Conservation (phyloP, 2,329 filamentous ascomycete genomes). For the Epichloe typhina region DNA sequence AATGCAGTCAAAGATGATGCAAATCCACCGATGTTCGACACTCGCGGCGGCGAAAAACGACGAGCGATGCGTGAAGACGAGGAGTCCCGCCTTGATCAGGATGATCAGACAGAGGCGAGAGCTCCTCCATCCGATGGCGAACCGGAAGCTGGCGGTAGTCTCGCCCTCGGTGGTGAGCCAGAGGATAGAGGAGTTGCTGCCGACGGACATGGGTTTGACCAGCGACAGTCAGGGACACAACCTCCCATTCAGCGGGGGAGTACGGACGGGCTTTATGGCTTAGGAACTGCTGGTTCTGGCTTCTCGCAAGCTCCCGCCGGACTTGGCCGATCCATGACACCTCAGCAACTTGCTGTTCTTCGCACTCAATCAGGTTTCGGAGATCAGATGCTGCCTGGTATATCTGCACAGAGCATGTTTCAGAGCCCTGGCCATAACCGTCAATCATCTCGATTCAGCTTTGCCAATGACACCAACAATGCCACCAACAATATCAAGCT, state of each 20-base stretch:
- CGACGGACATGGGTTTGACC: conserved; percentile 38
- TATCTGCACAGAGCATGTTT: conserved; percentile 36
- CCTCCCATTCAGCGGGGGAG: conserved; percentile 60
- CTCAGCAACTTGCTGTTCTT: conserved; percentile 58
- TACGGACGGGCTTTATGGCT: conserved; percentile 40
- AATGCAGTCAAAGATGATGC: conserved; percentile 10
- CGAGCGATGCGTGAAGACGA: conserved; percentile 65
- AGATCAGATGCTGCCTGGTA: conserved; percentile 47
- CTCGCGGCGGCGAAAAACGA: conserved; percentile 68
- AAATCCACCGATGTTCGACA: conserved; percentile 66
- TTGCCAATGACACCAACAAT: conserved; percentile 58
- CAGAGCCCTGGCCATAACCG: conserved; percentile 59
- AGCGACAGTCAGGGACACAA: conserved; percentile 55
- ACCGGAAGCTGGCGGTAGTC: conserved; percentile 66
- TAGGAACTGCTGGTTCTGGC: conserved; percentile 31
- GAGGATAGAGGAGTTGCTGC: conserved; percentile 57
- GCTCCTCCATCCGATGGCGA: conserved; percentile 52
- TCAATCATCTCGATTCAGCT: conserved; percentile 78
- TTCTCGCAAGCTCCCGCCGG: conserved; percentile 37
- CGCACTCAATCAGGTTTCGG: conserved; percentile 48
- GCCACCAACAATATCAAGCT: conserved; percentile 51
- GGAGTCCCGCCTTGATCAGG: conserved; percentile 37
- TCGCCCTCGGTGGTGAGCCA: conserved; percentile 84
- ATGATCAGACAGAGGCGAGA: conserved; percentile 30
- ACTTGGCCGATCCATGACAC: conserved; percentile 59